Base-by-base conservation (phyloP, 768 basidiomycete genomes). In the Termitomyces sp. region DNA sequence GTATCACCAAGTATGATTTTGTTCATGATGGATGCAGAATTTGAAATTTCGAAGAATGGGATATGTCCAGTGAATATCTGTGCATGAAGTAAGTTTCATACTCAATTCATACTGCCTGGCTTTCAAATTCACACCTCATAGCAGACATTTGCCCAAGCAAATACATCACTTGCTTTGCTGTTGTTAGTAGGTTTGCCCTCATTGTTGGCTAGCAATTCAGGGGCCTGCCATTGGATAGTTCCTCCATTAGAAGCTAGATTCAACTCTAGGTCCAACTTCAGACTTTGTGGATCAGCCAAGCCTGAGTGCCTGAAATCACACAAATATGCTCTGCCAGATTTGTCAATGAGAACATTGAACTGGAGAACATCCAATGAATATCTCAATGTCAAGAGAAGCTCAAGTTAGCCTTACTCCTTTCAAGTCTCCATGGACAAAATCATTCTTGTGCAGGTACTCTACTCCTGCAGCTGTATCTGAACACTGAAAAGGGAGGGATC, bases 401-500 rank as follows among this genome's bases (percentile, higher is more conserved):
- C n/a, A 27, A 8, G 2, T 4, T 39, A n/a, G 9, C 64, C 65
- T 56, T 52, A 77, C 78, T 24, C 74, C 47, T 33, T 33, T 45
- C 44, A 45, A 48, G 32, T 48, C 47, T 32, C 47, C 47, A 3
- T 48, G 47, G 7, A 49, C 33, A 34, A 49, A 34, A 30, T 49
- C 1, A 22, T 49, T 34, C 14, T 4, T 34, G 20, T 49, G 32
- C 8, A 49, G 33, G 7, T 49, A 49, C 20, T 49, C 3, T 10
- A 49, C 32, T 74, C 74, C 74, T 37, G 55, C 48, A 1, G 71
- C 71, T n/a, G 73, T 65, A 42, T 74, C 74, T 5, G 57, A 60
- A 16, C 68, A 37, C 73, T 73, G 26, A 75, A 62, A 55, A 33
- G n/a, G n/a, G n/a, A n/a, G n/a, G n/a, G n/a, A n/a, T n/a, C n/a